Evolutionary conservation across 306 rosid genomes (phyloP).

Genomic region (Hylodesmum podocarpum): DNA sequence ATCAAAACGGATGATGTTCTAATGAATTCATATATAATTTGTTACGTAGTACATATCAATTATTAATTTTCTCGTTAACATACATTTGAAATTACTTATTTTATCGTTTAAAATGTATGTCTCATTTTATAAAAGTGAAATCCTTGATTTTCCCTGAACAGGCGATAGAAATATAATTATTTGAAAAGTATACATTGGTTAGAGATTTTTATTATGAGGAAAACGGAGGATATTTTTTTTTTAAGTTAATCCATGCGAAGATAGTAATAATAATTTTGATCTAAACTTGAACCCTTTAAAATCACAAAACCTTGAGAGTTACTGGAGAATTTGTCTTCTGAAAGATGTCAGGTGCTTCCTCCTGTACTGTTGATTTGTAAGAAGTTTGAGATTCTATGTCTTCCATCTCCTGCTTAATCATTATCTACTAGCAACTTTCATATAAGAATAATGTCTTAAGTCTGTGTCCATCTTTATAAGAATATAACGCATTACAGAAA

Average conservation of each 20-base stretch:
- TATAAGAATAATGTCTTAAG: not conserved
- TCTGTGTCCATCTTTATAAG: not conserved
- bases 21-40: no score
- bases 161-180: not conserved
- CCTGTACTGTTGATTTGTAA: not conserved
- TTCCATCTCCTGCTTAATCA: constrained; percentile 23
- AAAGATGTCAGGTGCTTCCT: constrained; percentile 21
- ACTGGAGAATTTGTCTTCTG: constrained; percentile 32
- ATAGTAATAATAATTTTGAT: not conserved
- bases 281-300: not conserved
- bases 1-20: no score
- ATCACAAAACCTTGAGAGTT: constrained; percentile 40
- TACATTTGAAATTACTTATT: no score
- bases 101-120: no score
- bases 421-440: not conserved
- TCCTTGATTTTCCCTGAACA: not conserved
- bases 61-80: no score
- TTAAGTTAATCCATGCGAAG: not conserved
- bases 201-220: not conserved
- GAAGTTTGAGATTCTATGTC: constrained; percentile 43
- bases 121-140: no score
- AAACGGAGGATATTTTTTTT: not conserved
- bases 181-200: not conserved
- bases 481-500: not conserved
- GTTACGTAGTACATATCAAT: no score